Base-by-base conservation (phyloP, 164 flowering plant genomes). In the Nymphaea thermarum region DNA sequence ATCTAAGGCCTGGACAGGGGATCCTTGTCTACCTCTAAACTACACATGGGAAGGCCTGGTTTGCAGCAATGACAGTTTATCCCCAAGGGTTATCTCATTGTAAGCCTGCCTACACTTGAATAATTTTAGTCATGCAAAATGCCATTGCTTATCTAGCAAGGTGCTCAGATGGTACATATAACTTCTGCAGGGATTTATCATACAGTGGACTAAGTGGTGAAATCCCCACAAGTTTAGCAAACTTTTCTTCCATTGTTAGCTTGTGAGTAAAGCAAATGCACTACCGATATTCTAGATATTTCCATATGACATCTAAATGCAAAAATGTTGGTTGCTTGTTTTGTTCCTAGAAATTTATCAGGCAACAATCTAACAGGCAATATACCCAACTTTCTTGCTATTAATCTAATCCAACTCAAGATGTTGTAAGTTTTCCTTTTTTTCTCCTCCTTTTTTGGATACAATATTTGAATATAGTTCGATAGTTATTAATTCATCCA, bases 1-100 rank as follows among this genome's bases (percentile, higher is more conserved):
- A 42, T 73, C 25, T 5, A 80, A 64, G 66, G 70, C 77, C 67
- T 85, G 86, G 88, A 76, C 77, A 66, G 86, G 86, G 25, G 86
- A 85, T 75, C 88, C 88, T 43, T 85, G 88, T 66, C 62, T 42
- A 3, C 88, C 88, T 0, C 41, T 18, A 36, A 57, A 17, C 10
- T 80, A 68, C 68, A 8, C 18, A 1, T 85, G 88, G 88, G 68
- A 67, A 36, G 86, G 85, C 25, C 55, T 85, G 18, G 68, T 63
- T 3, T 85, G 89, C 76, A 76, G 73, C 63, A 59, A 67, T 63
- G 55, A 47, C 12, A 47, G 1, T 25, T 25, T 5, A 47, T 47
- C 55, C 55, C 55, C 80, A 2, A 77, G 72, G 42, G 72, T 83
- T 57, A 71, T 62, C 8, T 69, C 79, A 18, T 72, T 84, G 85